Percentiles rank a stretch among this genome's conserved stretches.
Evolutionary conservation across 2,329 filamentous ascomycete genomes (phyloP).

Genomic region (Aspergillus oerlinghausenensis): DNA sequence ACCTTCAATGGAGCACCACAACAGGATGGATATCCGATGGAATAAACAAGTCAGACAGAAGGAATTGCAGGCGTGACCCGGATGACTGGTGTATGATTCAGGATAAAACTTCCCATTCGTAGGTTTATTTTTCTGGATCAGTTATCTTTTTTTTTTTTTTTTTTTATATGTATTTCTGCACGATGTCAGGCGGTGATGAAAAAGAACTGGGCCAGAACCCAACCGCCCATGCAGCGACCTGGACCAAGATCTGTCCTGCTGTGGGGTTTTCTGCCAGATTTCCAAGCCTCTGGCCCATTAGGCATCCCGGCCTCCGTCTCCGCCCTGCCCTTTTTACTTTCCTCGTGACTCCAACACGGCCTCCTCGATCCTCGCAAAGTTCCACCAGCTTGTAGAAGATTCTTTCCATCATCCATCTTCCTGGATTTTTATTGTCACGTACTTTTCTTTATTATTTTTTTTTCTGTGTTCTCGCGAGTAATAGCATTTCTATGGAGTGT

Average conservation of each 20-base stretch:
- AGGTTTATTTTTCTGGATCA: neutral
- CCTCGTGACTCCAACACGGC: constrained; percentile 12
- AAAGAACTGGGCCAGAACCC: constrained; percentile 10
- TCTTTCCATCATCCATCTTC: neutral
- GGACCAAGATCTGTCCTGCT: constrained; percentile 10
- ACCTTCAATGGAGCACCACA: neutral
- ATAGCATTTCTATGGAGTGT: too few relatives aligned
- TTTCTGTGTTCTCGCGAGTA: too few relatives aligned
- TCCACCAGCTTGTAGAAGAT: constrained; percentile 3
- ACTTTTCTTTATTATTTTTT: too few relatives aligned
- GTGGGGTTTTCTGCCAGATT: too few relatives aligned
- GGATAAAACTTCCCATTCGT: neutral
- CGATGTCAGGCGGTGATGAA: constrained; percentile 15
- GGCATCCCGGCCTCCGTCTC: constrained; percentile 1
- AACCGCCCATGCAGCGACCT: constrained; percentile 18
- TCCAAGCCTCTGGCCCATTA: constrained; percentile 1
- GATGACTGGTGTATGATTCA: neutral
- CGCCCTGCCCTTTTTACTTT: constrained; percentile 5
- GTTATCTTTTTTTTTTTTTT: too few relatives aligned
- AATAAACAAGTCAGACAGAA: constrained; percentile 3
- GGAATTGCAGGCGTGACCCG: constrained; percentile 6
- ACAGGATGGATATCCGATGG: constrained; percentile 2
- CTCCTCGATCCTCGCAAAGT: neutral
- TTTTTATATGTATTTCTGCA: neutral
- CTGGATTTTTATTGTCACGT: too few relatives aligned